Percentiles rank a stretch among this genome's conserved stretches.
Conservation (phyloP, 176 grass and related monocot genomes). For the Oryza longistaminata region DNA sequence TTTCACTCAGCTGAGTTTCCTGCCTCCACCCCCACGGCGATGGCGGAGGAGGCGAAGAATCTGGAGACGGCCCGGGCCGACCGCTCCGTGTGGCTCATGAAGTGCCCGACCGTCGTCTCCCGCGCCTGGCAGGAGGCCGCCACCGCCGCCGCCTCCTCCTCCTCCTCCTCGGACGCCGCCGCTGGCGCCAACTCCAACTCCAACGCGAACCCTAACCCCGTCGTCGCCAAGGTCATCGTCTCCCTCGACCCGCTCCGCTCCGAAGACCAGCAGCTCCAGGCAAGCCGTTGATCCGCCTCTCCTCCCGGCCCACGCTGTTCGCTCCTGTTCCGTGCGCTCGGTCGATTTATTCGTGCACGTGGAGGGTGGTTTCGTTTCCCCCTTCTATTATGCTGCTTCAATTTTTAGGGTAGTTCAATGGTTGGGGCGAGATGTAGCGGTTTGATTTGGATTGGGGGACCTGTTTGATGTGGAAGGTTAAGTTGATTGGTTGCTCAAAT, state of each 20-base stretch:
- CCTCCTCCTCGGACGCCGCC: not conserved
- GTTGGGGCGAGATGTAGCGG: not conserved
- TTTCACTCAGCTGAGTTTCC: not conserved
- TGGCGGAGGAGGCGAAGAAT: constrained; percentile 59
- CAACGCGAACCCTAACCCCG: constrained; percentile 48
- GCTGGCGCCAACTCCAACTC: constrained; percentile 17
- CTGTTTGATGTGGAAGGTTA: not conserved
- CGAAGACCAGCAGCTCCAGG: constrained; percentile 62
- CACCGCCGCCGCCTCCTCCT: constrained; percentile 18
- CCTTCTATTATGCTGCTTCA: not conserved
- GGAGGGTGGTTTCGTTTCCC: not conserved
- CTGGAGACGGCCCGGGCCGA: constrained; percentile 71
- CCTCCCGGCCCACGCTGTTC: not conserved
- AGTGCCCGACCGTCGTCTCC: constrained; percentile 78
- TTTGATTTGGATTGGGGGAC: not conserved
- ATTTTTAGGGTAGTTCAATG: not conserved
- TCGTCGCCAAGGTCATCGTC: constrained; percentile 76
- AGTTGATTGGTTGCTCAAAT: not conserved
- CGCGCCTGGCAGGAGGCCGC: constrained; percentile 72
- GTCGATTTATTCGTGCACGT: not conserved
- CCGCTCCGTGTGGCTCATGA: constrained; percentile 89
- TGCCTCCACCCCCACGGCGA: not conserved
- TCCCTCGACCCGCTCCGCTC: constrained; percentile 76
- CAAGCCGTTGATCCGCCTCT: constrained; percentile 11
- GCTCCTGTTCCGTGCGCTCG: not conserved